Base-by-base conservation (phyloP, 2,329 filamentous ascomycete genomes). In the Zymoseptoria passerinii region DNA sequence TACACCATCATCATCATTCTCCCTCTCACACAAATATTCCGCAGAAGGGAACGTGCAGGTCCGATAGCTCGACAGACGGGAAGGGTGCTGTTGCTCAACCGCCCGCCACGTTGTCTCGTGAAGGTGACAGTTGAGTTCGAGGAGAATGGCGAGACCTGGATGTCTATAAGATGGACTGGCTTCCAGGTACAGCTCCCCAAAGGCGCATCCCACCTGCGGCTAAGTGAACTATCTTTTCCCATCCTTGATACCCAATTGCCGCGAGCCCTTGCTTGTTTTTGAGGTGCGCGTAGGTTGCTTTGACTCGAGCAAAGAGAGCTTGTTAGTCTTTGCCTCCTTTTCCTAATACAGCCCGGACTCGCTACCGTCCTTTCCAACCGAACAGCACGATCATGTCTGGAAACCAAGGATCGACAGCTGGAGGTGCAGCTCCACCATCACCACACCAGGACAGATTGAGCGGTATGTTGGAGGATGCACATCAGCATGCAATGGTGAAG, bases 361-460 rank as follows among this genome's bases (percentile, higher is more conserved):
- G 19, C 20, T 55, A 19, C 51, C 29, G 28, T 20, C 27, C 44
- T 35, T 52, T 18, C 18, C 28, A 50, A 35, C n/a, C 18, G 48
- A 44, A 44, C 35, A 16, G 23, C 50, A 44, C 58, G 50, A 63
- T 50, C 54, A 65, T 65, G 61, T 63, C 61, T 59, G 10, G 53
- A 62, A 35, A 56, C 59, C 58, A 61, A 55, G 55, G 61, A 50
- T 60, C 52, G 35, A 29, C 56, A 44, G 56, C 59, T 56, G 60
- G 53, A 53, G 52, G 56, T 54, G 57, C 48, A 48, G 52, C 55
- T 28, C 58, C 53, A 23, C 55, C 60, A 44, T 62, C 66, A 55
- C 66, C 68, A 49, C 68, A 71, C 58, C 70, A 73, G 58, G 70
- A 71, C 48, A 62, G 61, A 56, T 63, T 74, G 58, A 70, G 66